Evolutionary conservation across 306 rosid genomes (phyloP).

Genomic region (Ochetophila trinervis): DNA sequence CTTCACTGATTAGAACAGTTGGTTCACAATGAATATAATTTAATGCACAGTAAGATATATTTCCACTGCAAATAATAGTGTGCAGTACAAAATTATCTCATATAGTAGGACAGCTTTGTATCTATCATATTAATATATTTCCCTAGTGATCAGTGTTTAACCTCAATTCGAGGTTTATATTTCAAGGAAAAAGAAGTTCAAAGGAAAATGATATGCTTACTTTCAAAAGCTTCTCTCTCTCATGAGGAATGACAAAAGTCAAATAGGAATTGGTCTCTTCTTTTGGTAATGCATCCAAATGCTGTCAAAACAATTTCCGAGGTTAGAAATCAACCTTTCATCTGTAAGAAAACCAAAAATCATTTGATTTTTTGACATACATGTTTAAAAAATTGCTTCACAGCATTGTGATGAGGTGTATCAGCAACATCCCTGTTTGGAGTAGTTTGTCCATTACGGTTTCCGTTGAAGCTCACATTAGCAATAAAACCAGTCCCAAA

Average conservation of each 20-base stretch:
- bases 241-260: constrained; percentile 79
- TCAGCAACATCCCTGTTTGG: constrained; percentile 35
- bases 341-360: not conserved
- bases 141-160: not conserved
- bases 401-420: constrained; percentile 41
- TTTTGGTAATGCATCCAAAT: constrained; percentile 63
- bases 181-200: not conserved
- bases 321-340: constrained; percentile 30
- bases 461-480: constrained; percentile 52
- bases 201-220: constrained; percentile 30
- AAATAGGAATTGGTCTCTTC: constrained; percentile 60
- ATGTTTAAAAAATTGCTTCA: constrained; percentile 67
- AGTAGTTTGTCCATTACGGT: constrained; percentile 38
- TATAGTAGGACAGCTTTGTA: not conserved
- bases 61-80: no score
- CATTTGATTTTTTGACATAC: constrained; percentile 42
- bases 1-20: no score
- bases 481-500: constrained; percentile 80
- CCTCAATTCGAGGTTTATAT: not conserved
- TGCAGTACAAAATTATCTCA: no score
- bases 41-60: no score
- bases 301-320: constrained; percentile 45
- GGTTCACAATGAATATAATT: no score
- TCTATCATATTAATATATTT: not conserved
- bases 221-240: constrained; percentile 52